Percentiles rank a stretch among this genome's conserved stretches.
Evolutionary conservation across 2,329 filamentous ascomycete species (phyloP).

Genomic region (Trichoderma endophyticum): DNA sequence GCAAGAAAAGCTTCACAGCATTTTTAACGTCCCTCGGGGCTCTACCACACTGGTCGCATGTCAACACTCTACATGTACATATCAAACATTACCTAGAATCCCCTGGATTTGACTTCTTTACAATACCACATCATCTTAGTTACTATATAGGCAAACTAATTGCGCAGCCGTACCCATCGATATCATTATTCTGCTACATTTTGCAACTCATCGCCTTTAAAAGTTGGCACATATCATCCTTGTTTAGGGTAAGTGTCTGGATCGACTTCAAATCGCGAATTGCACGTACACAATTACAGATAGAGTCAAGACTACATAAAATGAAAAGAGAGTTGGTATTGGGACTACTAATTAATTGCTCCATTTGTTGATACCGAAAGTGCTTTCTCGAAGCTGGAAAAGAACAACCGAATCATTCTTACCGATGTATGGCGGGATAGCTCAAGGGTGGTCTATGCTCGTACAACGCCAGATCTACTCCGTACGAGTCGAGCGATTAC

Average conservation of each 20-base stretch:
- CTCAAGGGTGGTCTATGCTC: not conserved
- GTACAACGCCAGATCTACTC: not conserved
- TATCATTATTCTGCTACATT: not conserved
- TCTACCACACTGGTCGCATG: too few relatives aligned
- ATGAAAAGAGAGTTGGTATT: not conserved
- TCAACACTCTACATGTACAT: too few relatives aligned
- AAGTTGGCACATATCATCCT: not conserved
- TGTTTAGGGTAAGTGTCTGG: not conserved
- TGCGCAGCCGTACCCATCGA: not conserved
- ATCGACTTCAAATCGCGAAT: not conserved
- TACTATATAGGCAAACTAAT: not conserved
- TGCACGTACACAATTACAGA: not conserved
- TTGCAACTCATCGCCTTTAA: not conserved
- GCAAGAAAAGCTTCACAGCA: too few relatives aligned
- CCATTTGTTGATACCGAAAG: not conserved
- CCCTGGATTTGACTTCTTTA: not conserved
- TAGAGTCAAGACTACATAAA: not conserved
- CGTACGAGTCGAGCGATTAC: not conserved
- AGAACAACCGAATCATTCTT: not conserved
- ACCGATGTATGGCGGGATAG: not conserved
- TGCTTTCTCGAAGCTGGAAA: not conserved
- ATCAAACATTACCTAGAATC: not conserved
- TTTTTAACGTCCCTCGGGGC: too few relatives aligned
- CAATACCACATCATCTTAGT: not conserved
- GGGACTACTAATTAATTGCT: not conserved